Conservation (phyloP, 169 alveolate genomes). For the Perkinsus marinus region DNA sequence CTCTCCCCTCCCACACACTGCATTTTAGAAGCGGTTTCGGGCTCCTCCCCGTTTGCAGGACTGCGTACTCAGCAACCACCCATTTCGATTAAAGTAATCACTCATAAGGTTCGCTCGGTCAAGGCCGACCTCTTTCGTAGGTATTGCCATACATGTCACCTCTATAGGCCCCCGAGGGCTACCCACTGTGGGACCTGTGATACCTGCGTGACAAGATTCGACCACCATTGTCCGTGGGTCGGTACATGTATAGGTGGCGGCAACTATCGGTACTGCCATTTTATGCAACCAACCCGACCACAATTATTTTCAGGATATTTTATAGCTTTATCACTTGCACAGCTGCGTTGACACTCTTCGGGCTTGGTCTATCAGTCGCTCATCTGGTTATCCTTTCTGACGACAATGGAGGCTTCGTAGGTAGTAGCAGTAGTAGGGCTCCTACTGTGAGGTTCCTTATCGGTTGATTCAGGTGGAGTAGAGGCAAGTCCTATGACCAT, state of each 20-base stretch:
- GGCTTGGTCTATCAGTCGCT: not conserved
- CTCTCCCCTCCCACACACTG: too few relatives aligned
- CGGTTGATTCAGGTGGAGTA: not conserved
- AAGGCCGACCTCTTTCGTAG: not conserved
- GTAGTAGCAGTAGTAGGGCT: not conserved
- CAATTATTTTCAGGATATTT: not conserved
- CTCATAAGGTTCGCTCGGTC: not conserved
- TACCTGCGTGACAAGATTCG: constrained; percentile 73
- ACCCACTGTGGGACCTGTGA: constrained; percentile 82
- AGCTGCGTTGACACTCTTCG: not conserved
- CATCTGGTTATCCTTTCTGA: not conserved
- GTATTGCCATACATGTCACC: constrained; percentile 4
- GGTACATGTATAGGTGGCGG: constrained; percentile 64
- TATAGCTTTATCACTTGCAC: not conserved
- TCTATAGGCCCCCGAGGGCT: constrained; percentile 60
- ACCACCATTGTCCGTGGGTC: constrained; percentile 91
- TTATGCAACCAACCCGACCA: not conserved
- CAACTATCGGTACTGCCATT: constrained; percentile 29
- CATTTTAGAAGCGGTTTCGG: not conserved
- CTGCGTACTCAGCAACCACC: not conserved
- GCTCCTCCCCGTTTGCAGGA: not conserved
- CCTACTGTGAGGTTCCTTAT: too few relatives aligned
- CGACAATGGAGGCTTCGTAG: not conserved
- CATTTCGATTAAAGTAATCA: not conserved
- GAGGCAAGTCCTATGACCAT: not conserved